A percentile compares a stretch with the other conserved stretches of the same genome.
phyloP scores from a whole-genome alignment of 495 filamentous ascomycete genomes.

The Articulospora tetracladia region DNA sequence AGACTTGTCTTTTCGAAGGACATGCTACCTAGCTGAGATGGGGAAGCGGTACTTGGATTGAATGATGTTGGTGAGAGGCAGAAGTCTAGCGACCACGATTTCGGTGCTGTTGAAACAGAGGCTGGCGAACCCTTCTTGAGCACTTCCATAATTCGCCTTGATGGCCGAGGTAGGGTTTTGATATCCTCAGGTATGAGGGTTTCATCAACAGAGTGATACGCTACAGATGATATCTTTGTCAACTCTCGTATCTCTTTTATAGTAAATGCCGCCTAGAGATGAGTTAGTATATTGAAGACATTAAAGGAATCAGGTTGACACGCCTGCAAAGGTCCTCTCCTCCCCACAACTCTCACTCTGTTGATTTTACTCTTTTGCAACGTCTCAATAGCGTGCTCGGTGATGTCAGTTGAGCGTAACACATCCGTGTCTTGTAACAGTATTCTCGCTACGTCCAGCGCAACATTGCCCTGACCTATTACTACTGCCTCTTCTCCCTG shows the following conservation, averaged over 20 bases:
- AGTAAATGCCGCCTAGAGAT: conserved; percentile 74
- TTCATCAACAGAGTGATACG: conserved; percentile 64
- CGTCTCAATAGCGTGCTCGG: conserved; percentile 72
- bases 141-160: conserved; percentile 74
- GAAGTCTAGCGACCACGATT: conserved; percentile 81
- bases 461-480: conserved; percentile 94
- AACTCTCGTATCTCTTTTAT: conserved; percentile 91
- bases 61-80: conserved; percentile 73
- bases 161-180: conserved; percentile 63
- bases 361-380: conserved; percentile 71
- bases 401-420: conserved; percentile 81
- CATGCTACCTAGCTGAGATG: conserved; percentile 50
- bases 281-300: neutral
- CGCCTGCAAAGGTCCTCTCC: conserved; percentile 84
- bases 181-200: conserved; percentile 61
- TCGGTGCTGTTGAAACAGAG: conserved; percentile 41
- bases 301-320: neutral
- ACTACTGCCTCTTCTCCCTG: conserved; percentile 80
- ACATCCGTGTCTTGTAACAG: conserved; percentile 68
- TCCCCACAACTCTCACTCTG: conserved; percentile 77
- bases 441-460: conserved; percentile 88
- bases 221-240: conserved; percentile 68
- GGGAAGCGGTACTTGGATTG: conserved; percentile 40
- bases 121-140: conserved; percentile 66
- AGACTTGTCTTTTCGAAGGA: conserved; percentile 62